Evolutionary conservation across 768 basidiomycete genomes (phyloP), one percentile per base, ranked within the genome.

Genomic region (Tylopilus sp.): DNA sequence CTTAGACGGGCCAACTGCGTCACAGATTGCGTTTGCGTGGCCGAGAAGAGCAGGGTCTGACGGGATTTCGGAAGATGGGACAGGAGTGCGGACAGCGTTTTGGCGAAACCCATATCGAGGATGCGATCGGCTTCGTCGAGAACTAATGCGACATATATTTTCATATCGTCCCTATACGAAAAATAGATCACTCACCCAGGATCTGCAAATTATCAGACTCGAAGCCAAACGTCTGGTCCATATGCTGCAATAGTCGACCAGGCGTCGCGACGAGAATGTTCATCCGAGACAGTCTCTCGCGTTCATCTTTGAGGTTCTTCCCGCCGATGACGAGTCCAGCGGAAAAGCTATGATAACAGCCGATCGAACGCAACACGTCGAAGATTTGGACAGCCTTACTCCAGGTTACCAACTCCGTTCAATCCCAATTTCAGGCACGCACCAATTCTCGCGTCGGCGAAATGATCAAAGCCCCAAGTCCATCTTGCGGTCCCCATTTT

Each of bases 231-330:
- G 97, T 98, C 70, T 98, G 94, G 67, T 98, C 97, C 87, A 99
- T 89, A 69, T 99, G 97, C 63, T 99, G 97, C 41, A 99, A 74
- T 38, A 99, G 75, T 41, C 96, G 81, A 24, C 96, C 96, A 6
- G 96, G 96, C 5, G 96, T 98, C 3, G 96, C 96, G 16, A 99
- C 91, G n/a, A 99, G 81, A 53, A 99, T 97, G 63, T 99, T 99
- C 94, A 98, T 98, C 37, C 91, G 80, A 11, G 86, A 79, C 38
- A 99, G 71, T 8, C 96, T 79, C 21, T 95, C 94, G 33, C 83
- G 77, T 68, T 99, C 96, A 56, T 96, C 94, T 66, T 93, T 94
- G 45, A 98, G 69, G 61, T 86, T 92, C 76, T 98, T 99, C 41
- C 96, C 96, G 7, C 96, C 96, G 38, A 99, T 99, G 17, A 98